phyloP scores from a whole-genome alignment of 2,329 filamentous ascomycete genomes.

The Aspergillus quadricinctus region DNA sequence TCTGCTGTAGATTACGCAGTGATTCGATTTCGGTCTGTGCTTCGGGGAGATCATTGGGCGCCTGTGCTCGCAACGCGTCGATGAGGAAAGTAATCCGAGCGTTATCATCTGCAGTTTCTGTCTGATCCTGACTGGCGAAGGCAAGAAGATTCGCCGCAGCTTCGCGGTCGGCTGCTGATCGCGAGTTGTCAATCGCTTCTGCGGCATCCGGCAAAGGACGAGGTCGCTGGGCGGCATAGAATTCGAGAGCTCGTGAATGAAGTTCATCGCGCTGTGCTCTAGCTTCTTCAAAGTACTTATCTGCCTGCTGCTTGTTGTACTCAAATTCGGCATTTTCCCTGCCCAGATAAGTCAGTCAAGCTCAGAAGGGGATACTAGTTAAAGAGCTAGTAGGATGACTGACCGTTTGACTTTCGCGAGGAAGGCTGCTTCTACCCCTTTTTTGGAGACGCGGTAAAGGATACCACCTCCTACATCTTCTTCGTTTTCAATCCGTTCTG shows the following conservation, averaged over 20 bases:
- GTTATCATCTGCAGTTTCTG: conserved; percentile 8
- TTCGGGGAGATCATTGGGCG: conserved; percentile 21
- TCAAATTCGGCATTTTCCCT: conserved; percentile 20
- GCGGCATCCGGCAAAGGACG: conserved; percentile 12
- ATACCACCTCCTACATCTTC: conserved; percentile 60
- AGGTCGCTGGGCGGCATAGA: conserved; percentile 24
- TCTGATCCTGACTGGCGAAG: conserved; percentile 21
- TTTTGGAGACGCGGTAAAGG: conserved; percentile 60
- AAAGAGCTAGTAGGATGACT: conserved; percentile 3
- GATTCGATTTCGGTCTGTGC: conserved; percentile 27
- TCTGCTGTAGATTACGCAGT: conserved; percentile 26
- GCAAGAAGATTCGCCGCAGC: conserved; percentile 29
- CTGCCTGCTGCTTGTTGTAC: conserved; percentile 16
- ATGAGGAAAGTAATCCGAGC: conserved; percentile 26
- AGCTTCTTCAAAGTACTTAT: conserved; percentile 22
- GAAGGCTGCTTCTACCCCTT: conserved; percentile 67
- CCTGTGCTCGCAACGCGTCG: conserved; percentile 26
- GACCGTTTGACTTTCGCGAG: conserved; percentile 56
- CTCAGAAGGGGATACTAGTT: background rate
- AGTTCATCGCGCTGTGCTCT: conserved; percentile 22
- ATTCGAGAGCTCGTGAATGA: conserved; percentile 20
- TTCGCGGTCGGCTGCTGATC: conserved; percentile 27
- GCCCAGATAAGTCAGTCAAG: conserved; percentile 8
- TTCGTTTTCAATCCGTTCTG: conserved; percentile 56
- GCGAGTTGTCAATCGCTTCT: conserved; percentile 19